phyloP scores from a whole-genome alignment of 805 yeast species.

The Wickerhamomyces kurtzmanii region DNA sequence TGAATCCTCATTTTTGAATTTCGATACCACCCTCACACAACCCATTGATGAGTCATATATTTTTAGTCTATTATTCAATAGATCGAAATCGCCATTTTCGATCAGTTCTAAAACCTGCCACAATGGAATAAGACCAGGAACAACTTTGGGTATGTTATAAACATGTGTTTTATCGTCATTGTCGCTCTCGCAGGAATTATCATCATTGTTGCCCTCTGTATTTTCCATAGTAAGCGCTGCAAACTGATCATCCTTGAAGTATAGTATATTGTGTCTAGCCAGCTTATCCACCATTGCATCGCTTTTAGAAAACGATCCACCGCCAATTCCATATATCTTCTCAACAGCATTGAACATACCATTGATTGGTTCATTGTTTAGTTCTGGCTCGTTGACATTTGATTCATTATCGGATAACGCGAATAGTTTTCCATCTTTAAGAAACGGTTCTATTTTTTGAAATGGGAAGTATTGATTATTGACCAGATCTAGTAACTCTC shows the following conservation, averaged over 20 bases:
- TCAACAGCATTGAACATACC: slow-evolving; percentile 29
- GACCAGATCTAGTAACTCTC: slow-evolving; percentile 53
- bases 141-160: slow-evolving; percentile 26
- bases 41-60: slow-evolving; percentile 14
- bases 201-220: background rate
- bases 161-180: background rate
- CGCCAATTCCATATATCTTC: slow-evolving; percentile 25
- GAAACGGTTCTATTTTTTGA: slow-evolving; percentile 6
- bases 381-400: slow-evolving; percentile 1
- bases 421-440: slow-evolving; percentile 18
- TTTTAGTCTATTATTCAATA: slow-evolving; percentile 14
- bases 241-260: slow-evolving; percentile 2
- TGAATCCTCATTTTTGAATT: slow-evolving; percentile 12
- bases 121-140: slow-evolving; percentile 43
- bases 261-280: slow-evolving; percentile 11
- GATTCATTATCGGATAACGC: slow-evolving; percentile 4
- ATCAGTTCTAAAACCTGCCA: slow-evolving; percentile 30
- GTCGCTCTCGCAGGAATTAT: background rate
- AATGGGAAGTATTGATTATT: slow-evolving; percentile 30
- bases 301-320: slow-evolving; percentile 16
- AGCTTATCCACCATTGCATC: slow-evolving; percentile 11
- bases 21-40: slow-evolving; percentile 15
- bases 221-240: slow-evolving; percentile 1
- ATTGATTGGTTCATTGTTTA: slow-evolving; percentile 1
- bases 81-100: slow-evolving; percentile 16